Evolutionary conservation across 75 land plant species (phyloP).

Genomic region (Azolla pinnata): DNA sequence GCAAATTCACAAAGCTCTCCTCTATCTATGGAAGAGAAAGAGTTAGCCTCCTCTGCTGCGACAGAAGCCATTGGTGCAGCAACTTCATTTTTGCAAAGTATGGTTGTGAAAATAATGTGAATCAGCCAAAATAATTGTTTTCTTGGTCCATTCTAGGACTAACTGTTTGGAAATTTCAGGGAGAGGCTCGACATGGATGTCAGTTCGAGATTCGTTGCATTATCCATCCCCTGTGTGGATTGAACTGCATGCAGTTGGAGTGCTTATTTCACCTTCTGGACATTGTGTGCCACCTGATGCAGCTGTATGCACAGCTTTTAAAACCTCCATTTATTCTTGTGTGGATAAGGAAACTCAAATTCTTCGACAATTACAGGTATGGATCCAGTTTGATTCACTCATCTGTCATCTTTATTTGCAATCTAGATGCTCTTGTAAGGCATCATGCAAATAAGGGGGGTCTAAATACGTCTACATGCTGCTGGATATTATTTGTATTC

Average conservation of each 20-base stretch:
- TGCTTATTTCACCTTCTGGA: slow-evolving; percentile 58
- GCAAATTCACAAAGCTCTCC: slow-evolving; percentile 47
- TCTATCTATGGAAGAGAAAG: slow-evolving; percentile 68
- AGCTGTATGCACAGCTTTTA: slow-evolving; percentile 64
- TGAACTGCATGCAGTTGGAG: slow-evolving; percentile 66
- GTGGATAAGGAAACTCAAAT: slow-evolving; percentile 49
- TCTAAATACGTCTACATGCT: too few relatives aligned
- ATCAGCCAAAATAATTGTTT: background rate
- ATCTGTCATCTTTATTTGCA: too few relatives aligned
- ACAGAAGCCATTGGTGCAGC: slow-evolving; percentile 49
- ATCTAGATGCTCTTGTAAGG: too few relatives aligned
- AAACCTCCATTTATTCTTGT: slow-evolving; percentile 67
- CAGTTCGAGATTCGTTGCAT: background rate
- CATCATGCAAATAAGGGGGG: too few relatives aligned
- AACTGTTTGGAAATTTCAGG: slow-evolving; percentile 19
- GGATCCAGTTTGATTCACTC: background rate
- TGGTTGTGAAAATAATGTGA: slow-evolving; percentile 6
- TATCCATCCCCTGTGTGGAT: slow-evolving; percentile 26
- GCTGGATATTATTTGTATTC: too few relatives aligned
- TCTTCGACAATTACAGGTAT: slow-evolving; percentile 61
- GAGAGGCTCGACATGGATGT: slow-evolving; percentile 56
- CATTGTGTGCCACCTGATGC: slow-evolving; percentile 77
- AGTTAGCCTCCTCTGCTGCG: slow-evolving; percentile 50
- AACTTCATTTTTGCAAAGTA: slow-evolving; percentile 39
- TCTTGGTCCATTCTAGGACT: background rate